Percentiles rank a stretch among this genome's conserved stretches.
phyloP scores from a whole-genome alignment of 1,284 basidiomycete species.

The Rhodotorula mucilaginosa region DNA sequence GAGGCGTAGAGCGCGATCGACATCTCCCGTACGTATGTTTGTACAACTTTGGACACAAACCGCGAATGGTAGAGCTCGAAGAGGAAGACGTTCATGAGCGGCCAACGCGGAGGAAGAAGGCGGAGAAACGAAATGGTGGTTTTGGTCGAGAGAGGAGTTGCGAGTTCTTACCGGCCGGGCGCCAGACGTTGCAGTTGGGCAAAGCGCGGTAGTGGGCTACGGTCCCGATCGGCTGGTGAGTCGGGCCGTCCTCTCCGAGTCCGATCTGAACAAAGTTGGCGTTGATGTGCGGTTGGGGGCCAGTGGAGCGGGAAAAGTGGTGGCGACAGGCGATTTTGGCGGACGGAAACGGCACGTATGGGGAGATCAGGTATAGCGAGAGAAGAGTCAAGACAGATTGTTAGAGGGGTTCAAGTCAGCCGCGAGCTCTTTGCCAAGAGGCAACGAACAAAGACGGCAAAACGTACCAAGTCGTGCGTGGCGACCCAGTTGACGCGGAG shows the following conservation, averaged over 20 bases:
- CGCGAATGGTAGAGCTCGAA: too few species aligned
- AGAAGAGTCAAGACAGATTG: constrained; percentile 53
- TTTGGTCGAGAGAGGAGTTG: too few species aligned
- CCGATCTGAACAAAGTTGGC: not conserved
- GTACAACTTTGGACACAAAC: too few species aligned
- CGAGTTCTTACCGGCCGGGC: constrained; percentile 12
- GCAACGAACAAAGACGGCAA: not conserved
- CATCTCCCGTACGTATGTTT: too few species aligned
- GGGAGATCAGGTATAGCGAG: not conserved
- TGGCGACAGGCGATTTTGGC: not conserved
- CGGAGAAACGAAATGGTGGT: too few species aligned
- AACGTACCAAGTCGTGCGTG: constrained; percentile 53
- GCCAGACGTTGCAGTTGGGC: constrained; percentile 61
- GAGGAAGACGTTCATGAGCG: too few species aligned
- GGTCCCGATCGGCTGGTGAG: constrained; percentile 78
- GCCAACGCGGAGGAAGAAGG: too few species aligned
- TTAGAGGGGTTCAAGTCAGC: too few species aligned
- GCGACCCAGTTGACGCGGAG: constrained; percentile 91
- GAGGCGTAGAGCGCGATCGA: too few species aligned
- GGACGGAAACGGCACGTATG: not conserved
- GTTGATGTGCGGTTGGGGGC: too few species aligned
- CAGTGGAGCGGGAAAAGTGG: too few species aligned
- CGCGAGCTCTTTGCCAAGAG: not conserved
- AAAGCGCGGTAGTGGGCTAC: constrained; percentile 68
- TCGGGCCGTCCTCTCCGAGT: constrained; percentile 86